phyloP scores from a whole-genome alignment of 495 filamentous ascomycete species.

The Thermothielavioides terrestris region DNA sequence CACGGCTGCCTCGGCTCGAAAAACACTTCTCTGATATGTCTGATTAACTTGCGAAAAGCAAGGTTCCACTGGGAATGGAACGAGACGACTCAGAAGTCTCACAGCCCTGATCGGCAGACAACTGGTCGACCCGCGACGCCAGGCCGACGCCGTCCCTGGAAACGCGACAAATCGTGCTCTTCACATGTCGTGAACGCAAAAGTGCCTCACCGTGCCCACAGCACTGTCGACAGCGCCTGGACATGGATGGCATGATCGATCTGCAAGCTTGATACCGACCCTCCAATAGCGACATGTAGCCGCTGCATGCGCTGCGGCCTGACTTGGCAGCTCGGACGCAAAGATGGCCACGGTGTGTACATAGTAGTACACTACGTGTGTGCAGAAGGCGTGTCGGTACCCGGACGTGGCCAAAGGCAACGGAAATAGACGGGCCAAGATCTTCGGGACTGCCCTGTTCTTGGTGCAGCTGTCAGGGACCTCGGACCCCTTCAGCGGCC shows the following conservation, averaged over 20 bases:
- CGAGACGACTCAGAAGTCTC: too few relatives aligned
- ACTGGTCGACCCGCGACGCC: too few relatives aligned
- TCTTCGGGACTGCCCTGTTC: conserved; percentile 7
- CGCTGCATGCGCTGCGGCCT: neutral
- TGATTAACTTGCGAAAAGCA: neutral
- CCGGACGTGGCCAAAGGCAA: neutral
- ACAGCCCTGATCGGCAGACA: neutral
- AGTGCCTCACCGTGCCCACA: conserved; percentile 2
- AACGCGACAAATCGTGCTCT: too few relatives aligned
- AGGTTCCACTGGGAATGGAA: conserved; percentile 1
- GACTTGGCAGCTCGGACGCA: neutral
- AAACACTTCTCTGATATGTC: neutral
- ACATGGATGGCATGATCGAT: neutral
- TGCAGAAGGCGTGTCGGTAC: too few relatives aligned
- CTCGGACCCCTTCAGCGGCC: neutral
- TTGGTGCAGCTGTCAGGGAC: neutral
- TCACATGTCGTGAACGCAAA: conserved; percentile 5
- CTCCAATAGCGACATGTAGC: neutral
- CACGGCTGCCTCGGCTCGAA: neutral
- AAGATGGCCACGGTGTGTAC: neutral
- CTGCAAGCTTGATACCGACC: neutral
- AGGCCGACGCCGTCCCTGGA: neutral
- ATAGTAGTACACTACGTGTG: too few relatives aligned
- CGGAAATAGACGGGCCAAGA: conserved; percentile 4
- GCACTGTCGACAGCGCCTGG: neutral